Evolutionary conservation across 2,329 filamentous ascomycete genomes (phyloP), one percentile per base, ranked within the genome.

Genomic region (Epichloe gansuensis): DNA sequence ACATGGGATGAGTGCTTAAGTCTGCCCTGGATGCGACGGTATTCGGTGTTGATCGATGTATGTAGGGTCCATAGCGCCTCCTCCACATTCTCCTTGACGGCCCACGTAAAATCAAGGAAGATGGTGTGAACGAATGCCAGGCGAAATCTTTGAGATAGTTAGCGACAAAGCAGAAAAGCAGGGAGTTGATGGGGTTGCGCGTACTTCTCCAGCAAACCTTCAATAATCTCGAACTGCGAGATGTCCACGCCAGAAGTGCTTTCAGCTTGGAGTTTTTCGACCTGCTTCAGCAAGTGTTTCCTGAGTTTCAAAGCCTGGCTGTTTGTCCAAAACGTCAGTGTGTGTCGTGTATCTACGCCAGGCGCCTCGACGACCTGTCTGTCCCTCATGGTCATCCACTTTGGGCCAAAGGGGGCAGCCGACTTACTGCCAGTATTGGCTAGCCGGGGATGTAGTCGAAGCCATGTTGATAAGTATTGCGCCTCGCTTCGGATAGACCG

Each of bases 1-100:
- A 74, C 73, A 55, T 78, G 73, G 52, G 74, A 74, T 54, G 72
- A 68, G 48, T 72, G 68, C 56, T 73, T 72, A 47, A 81, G 71
- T 59, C 76, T 77, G 59, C 75, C 73, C 57, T 91, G 72, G 52
- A 81, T 75, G 63, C 82, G 84, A 62, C 88, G 81, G 70, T 91
- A 95, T 63, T 84, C 82, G 60, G 75, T 77, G 65, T 93, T 94
- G 66, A 95, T 82, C 60, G 80, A 78, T 56, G 80, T 77, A 68
- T 97, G 91, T 51, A 81, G 78, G 55, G 81, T 75, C 91, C 91
- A 97, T 46, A 97, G 77, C 55, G 75, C 77, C 54, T 73, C 69
- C 66, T 95, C 89, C 50, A 85, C 77, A 53, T 81, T 76, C 56
- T 82, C 76, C 57, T 74, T 72, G 55, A 73, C 75, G 49, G 84